Base-by-base conservation (phyloP, 768 basidiomycete species). In the Lactifluus subvellereus region DNA sequence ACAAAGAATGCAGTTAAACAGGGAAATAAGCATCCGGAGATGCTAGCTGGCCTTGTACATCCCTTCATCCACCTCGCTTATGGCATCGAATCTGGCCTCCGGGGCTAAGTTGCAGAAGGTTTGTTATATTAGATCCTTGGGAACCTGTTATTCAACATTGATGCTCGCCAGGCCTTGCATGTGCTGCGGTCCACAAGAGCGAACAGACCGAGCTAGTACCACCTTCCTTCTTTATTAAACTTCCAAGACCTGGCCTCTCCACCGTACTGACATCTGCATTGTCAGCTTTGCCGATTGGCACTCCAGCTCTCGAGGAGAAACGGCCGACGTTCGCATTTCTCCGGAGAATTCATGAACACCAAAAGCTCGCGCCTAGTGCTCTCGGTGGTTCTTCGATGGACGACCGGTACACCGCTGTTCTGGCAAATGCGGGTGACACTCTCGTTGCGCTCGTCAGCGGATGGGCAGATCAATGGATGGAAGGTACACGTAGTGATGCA, bases 21-120 rank as follows among this genome's bases (percentile, higher is more conserved):
- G 32, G 65, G 59, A 20, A 68, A 69, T 32, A 64, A 62, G 50
- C 77, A 81, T 32, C 83, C 83, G 0, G 73, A 78, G 62, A 84
- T 89, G 84, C 68, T 85, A 16, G 77, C 77, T 1, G 85, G 84
- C 2, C 68, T 86, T 8, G 32, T 89, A 5, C 88, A 90, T 67
- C 83, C 87, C 0, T 59, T 88, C 45, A 88, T 89, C 50, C 84
- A 88, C 66, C 66, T 74, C 3, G 87, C 84, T 14, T 82, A 82
- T 71, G 87, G 86, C 3, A 71, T 79, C 3, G 88, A 89, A 70
- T 88, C 88, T 62, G 76, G 78, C 14, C 60, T 85, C 22, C 78
- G 81, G 7, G 87, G 86, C 0, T 71, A 87, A 52, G 71, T 82
- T 2, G 82, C 82, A 1, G 87, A 89, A 76, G 88, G 87, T 86